These are phyloP conservation scores for Lactarius akahatsu DNA, from an alignment of 768 basidiomycete genomes.

Conservation along the genomic window DNA sequence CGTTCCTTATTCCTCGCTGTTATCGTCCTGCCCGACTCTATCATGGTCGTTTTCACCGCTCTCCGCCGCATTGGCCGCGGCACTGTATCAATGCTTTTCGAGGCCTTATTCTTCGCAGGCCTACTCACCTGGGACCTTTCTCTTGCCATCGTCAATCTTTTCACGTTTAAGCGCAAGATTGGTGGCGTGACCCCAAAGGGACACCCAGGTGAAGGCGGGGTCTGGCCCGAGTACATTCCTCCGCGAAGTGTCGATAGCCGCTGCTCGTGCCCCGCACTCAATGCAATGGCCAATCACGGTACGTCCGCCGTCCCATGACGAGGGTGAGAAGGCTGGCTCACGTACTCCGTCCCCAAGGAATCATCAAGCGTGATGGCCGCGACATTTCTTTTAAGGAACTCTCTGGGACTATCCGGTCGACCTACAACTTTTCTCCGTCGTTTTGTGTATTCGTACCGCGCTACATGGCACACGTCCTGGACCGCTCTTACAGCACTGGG, in stretches of 20 bases:
- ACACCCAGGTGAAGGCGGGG: conserved; percentile 54
- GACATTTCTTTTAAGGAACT: conserved; percentile 61
- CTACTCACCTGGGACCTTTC: conserved; percentile 53
- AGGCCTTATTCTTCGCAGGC: conserved; percentile 15
- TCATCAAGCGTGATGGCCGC: conserved; percentile 60
- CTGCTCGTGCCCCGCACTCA: conserved; percentile 71
- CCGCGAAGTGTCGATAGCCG: conserved; percentile 65
- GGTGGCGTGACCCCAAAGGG: conserved; percentile 59
- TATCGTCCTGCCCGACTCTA: neutral
- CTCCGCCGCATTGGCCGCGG: conserved; percentile 25
- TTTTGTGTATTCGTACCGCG: conserved; percentile 70
- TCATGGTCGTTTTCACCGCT: conserved; percentile 23
- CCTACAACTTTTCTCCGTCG: conserved; percentile 68
- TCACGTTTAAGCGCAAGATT: conserved; percentile 47
- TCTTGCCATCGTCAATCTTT: conserved; percentile 51
- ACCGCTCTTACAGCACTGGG: conserved; percentile 54
- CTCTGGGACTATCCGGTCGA: conserved; percentile 42
- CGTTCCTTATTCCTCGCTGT: neutral
- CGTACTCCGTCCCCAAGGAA: conserved; percentile 31
- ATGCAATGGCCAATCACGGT: conserved; percentile 86
- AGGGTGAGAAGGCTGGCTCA: neutral
- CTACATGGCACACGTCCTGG: conserved; percentile 56
- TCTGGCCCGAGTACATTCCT: conserved; percentile 67
- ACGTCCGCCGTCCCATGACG: neutral
- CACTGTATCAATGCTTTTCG: conserved; percentile 1